phyloP scores from a whole-genome alignment of 208 protist species.

The Wallacemonas collosoma region DNA sequence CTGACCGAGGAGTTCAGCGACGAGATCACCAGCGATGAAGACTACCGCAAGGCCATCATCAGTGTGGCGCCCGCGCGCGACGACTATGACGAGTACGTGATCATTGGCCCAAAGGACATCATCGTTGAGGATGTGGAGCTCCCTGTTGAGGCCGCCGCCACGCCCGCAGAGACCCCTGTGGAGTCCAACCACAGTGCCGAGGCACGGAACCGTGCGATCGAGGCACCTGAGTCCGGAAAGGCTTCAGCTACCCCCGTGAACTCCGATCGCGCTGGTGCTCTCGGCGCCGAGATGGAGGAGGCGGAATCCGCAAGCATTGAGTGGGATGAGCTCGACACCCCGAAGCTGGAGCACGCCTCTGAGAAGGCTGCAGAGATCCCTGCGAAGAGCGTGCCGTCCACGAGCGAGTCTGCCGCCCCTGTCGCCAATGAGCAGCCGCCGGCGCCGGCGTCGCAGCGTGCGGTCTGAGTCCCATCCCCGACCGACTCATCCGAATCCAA shows the following conservation, averaged over 20 bases:
- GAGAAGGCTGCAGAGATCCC: neutral
- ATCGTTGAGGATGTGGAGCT: conserved; percentile 17
- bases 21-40: conserved; percentile 39
- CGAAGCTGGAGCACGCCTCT: neutral
- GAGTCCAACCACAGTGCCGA: neutral
- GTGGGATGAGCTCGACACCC: conserved; percentile 17
- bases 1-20: conserved; percentile 50
- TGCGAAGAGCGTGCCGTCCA: neutral
- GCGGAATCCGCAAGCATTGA: neutral
- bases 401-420: neutral
- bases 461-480: neutral
- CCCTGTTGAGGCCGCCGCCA: conserved; percentile 21
- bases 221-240: too few relatives aligned
- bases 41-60: conserved; percentile 61
- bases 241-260: too few relatives aligned
- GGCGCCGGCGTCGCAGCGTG: neutral
- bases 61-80: conserved; percentile 51
- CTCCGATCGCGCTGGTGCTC: neutral
- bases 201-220: too few relatives aligned
- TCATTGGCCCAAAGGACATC: conserved; percentile 20
- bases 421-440: neutral
- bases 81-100: conserved; percentile 49
- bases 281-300: neutral
- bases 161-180: neutral
- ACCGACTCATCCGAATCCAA: conserved; percentile 5